Evolutionary conservation across 2,329 filamentous ascomycete genomes (phyloP).

Genomic region (Penicillium sumatraense): DNA sequence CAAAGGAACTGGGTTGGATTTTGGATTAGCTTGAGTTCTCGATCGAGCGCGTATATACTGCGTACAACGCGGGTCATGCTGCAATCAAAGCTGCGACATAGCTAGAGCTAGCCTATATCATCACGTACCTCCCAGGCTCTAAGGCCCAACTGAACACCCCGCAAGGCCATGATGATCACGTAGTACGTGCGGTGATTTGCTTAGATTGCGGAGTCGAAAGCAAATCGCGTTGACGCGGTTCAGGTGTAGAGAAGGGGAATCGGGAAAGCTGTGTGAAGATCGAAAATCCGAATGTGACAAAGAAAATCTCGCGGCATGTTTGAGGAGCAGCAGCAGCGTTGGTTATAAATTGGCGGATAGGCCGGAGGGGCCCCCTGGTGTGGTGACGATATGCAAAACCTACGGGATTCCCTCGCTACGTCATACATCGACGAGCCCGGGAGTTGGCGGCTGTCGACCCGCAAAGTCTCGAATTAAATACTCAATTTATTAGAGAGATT

Average conservation of each 20-base stretch:
- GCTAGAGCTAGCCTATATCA: neutral
- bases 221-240: constrained; percentile 7
- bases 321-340: constrained; percentile 7
- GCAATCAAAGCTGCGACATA: too few species aligned
- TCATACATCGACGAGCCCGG: constrained; percentile 34
- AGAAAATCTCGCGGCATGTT: constrained; percentile 1
- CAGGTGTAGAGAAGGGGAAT: neutral
- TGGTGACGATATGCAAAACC: constrained; percentile 36
- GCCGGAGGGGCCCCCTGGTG: constrained; percentile 28
- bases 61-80: too few species aligned
- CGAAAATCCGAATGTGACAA: neutral
- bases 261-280: neutral
- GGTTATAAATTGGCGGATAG: constrained; percentile 36
- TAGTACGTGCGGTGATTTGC: neutral
- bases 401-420: constrained; percentile 30
- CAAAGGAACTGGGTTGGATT: constrained; percentile 57
- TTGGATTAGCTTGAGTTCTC: neutral
- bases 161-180: constrained; percentile 32
- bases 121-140: constrained; percentile 39
- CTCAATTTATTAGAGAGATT: neutral
- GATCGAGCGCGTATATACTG: neutral
- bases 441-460: constrained; percentile 16
- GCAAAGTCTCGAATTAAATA: neutral
- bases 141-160: constrained; percentile 35
- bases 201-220: constrained; percentile 10